Percentiles rank a stretch among this genome's conserved stretches.
phyloP scores from a whole-genome alignment of 805 yeast species.

The Yarrowia alimentaria region DNA sequence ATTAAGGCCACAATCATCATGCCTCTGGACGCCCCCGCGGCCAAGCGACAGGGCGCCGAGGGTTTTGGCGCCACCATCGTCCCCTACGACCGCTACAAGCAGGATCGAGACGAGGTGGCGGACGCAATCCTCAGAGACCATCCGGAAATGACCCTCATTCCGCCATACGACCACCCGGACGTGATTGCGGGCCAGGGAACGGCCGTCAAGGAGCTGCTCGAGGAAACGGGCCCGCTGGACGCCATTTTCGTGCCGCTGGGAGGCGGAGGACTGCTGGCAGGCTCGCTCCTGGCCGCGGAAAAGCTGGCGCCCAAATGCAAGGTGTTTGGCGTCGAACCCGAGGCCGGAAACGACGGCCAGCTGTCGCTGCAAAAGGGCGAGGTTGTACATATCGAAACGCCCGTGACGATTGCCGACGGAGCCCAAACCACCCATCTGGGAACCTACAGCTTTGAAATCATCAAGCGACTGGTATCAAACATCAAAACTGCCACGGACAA shows the following conservation, averaged over 20 bases:
- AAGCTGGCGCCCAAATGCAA: slow-evolving; percentile 31
- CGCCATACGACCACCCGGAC: slow-evolving; percentile 51
- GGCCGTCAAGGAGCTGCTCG: slow-evolving; percentile 30
- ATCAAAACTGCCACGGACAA: slow-evolving; percentile 33
- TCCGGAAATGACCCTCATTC: slow-evolving; percentile 46
- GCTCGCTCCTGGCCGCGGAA: slow-evolving; percentile 36
- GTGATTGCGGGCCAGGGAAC: slow-evolving; percentile 56
- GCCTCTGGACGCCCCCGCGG: slow-evolving; percentile 54
- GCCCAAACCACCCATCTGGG: slow-evolving; percentile 35
- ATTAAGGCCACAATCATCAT: slow-evolving; percentile 52
- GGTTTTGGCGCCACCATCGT: slow-evolving; percentile 53
- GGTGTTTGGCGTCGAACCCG: slow-evolving; percentile 35
- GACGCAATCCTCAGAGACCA: slow-evolving; percentile 42
- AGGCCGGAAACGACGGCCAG: slow-evolving; percentile 33
- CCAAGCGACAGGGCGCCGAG: slow-evolving; percentile 48
- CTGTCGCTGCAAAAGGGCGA: slow-evolving; percentile 32
- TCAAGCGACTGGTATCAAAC: slow-evolving; percentile 31
- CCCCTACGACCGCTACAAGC: slow-evolving; percentile 43
- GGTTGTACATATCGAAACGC: slow-evolving; percentile 31
- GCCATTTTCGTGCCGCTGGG: slow-evolving; percentile 55
- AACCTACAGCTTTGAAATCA: slow-evolving; percentile 31
- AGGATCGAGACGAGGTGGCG: slow-evolving; percentile 47
- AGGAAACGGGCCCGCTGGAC: slow-evolving; percentile 44
- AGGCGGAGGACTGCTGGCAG: slow-evolving; percentile 54
- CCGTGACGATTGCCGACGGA: slow-evolving; percentile 34